Percentiles rank a stretch among this genome's conserved stretches.
phyloP scores from a whole-genome alignment of 495 filamentous ascomycete species.

The Aspergillus sclerotiicarbonarius region DNA sequence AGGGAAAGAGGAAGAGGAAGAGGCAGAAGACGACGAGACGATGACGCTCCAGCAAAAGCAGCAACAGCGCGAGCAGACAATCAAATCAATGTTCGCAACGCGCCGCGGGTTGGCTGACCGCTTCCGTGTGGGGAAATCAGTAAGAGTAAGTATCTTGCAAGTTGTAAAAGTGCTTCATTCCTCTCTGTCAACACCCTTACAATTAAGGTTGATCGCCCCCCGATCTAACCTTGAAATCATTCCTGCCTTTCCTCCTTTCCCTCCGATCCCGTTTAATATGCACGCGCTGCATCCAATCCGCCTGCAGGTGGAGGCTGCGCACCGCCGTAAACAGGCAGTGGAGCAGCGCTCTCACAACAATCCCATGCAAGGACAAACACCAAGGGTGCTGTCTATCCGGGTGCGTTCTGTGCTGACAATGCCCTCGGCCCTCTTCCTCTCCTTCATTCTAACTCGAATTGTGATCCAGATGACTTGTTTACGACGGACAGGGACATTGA shows the following conservation, averaged over 20 bases:
- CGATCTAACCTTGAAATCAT: background rate
- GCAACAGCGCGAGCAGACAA: background rate
- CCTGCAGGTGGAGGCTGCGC: background rate
- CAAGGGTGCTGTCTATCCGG: background rate
- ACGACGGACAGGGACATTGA: no score
- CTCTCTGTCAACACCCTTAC: conserved; percentile 1
- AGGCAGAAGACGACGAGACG: background rate
- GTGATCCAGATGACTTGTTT: no score
- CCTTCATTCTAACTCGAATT: no score
- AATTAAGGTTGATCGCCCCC: conserved; percentile 1
- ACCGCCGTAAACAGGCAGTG: conserved; percentile 19
- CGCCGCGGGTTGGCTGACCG: conserved; percentile 16
- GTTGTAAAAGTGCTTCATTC: conserved; percentile 1
- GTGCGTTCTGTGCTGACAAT: background rate
- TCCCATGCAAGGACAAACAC: background rate
- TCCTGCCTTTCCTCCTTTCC: background rate
- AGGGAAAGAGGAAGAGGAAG: conserved; percentile 11
- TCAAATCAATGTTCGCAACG: background rate
- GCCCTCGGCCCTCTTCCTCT: no score
- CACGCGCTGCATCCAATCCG: background rate
- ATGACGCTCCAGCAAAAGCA: conserved; percentile 6
- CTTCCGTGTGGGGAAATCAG: conserved; percentile 19
- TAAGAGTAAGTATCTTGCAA: background rate
- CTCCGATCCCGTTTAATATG: background rate
- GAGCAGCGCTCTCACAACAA: background rate